These are phyloP conservation scores for Suillus alpinus DNA, from an alignment of 768 basidiomycete genomes.

Conservation along the genomic window DNA sequence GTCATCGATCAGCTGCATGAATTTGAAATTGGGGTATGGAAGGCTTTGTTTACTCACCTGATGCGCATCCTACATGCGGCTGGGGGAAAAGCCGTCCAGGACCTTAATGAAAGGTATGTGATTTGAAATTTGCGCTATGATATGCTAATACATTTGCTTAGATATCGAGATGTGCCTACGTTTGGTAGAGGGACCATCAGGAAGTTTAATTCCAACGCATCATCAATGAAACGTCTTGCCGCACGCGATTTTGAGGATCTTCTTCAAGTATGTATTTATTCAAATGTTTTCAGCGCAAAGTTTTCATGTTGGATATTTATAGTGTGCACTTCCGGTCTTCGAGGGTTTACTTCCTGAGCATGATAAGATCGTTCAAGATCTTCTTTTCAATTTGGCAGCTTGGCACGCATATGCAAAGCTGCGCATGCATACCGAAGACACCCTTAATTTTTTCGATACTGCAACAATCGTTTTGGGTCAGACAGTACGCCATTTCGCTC, in stretches of 20 bases:
- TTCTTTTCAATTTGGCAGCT: too few species aligned
- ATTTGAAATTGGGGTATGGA: slow-evolving; percentile 15
- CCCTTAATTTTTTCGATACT: too few species aligned
- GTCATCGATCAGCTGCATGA: slow-evolving; percentile 16
- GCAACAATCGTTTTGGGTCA: too few species aligned
- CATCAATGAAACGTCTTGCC: slow-evolving; percentile 33
- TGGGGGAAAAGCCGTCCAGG: background rate
- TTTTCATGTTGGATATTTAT: background rate
- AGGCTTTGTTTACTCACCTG: slow-evolving; percentile 11
- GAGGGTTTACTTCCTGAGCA: slow-evolving; percentile 33
- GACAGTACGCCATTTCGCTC: too few species aligned
- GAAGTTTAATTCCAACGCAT: slow-evolving; percentile 26
- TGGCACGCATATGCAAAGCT: too few species aligned
- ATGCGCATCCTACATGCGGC: slow-evolving; percentile 13
- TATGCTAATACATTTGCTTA: too few species aligned
- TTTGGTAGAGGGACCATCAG: slow-evolving; percentile 32
- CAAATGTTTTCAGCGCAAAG: background rate
- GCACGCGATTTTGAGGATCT: slow-evolving; percentile 38
- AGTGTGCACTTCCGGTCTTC: slow-evolving; percentile 30
- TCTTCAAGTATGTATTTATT: slow-evolving; percentile 18
- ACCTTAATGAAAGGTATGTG: slow-evolving; percentile 14
- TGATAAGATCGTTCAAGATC: slow-evolving; percentile 13
- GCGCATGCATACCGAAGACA: too few species aligned
- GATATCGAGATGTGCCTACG: slow-evolving; percentile 25
- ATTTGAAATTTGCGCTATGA: background rate